Evolutionary conservation across 345 rosid genomes (phyloP), one percentile per base, ranked within the genome.

Genomic region (Hypericum perforatum): DNA sequence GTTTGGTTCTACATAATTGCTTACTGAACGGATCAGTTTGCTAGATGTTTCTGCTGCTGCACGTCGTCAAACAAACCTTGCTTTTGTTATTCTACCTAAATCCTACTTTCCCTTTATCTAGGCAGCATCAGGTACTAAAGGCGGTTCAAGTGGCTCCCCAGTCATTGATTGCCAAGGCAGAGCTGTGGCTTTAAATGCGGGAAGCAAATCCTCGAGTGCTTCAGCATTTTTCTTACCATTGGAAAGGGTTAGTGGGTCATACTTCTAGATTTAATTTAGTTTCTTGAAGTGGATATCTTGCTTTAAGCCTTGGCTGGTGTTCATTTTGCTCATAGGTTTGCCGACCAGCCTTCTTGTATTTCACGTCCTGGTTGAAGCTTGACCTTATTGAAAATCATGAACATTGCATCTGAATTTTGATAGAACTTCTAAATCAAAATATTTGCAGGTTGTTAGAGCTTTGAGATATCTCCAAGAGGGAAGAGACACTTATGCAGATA

Each of bases 91-190:
- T 13, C 6, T 32, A 13, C 15, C 22, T 46, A 13, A 13, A 6
- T 46, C 22, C 22, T 7, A 46, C 38, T n/a, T 52, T 54, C 32
- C 57, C 32, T 68, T 66, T 44, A 22, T 22, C 32, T 68, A 88
- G 98, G 98, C 98, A 57, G 98, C 95, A 54, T 88, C 94, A 7
- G 98, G 98, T 58, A 88, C 96, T 15, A 88, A 83, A 70, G 90
- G 94, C 65, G 98, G 98, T 52, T 92, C 98, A 62, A 92, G 98
- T 74, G 98, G 98, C 63, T 92, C 98, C 62, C 96, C 96, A 3
- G 94, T 88, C 63, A 83, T 92, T 70, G 90, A 92, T 75, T 78
- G 88, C 77, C 88, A 81, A 78, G 98, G 96, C 50, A 80, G 83
- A 72, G 95, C 94, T 13, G 95, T 92, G 67, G 98, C 96, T 49